These are phyloP conservation scores for Pulicaria dysenterica DNA, from an alignment of 129 eudicot genomes.

Conservation along the genomic window DNA sequence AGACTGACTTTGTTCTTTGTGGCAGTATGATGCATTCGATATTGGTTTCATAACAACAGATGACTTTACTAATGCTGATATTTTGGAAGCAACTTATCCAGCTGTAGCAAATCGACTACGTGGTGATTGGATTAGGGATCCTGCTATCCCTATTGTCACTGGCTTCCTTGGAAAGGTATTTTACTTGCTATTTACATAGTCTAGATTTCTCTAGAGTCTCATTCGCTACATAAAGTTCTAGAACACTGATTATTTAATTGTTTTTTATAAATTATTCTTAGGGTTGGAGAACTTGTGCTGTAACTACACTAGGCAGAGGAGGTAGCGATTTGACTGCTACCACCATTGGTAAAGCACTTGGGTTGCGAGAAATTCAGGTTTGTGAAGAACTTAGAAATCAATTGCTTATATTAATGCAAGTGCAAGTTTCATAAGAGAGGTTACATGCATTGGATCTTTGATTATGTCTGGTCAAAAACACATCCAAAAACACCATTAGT, in stretches of 20 bases:
- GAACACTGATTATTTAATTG: conserved; percentile 1
- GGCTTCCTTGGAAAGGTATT: conserved; percentile 96
- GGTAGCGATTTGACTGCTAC: conserved; percentile 88
- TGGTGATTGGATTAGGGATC: conserved; percentile 80
- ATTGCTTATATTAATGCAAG: background rate
- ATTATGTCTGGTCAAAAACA: background rate
- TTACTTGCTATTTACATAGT: conserved; percentile 3
- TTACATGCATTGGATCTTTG: background rate
- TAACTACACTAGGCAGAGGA: conserved; percentile 82
- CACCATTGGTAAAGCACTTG: conserved; percentile 80
- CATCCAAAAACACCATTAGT: background rate
- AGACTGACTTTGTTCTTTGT: conserved; percentile 16
- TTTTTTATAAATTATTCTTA: conserved; percentile 30
- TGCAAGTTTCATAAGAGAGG: background rate
- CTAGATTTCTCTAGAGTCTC: background rate
- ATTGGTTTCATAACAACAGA: conserved; percentile 90
- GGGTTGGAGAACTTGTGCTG: conserved; percentile 84
- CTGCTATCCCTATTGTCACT: conserved; percentile 88
- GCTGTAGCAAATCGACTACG: conserved; percentile 78
- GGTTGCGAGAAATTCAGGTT: conserved; percentile 78
- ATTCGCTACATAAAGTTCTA: background rate
- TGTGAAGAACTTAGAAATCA: background rate
- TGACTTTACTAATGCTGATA: conserved; percentile 96
- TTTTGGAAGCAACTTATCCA: conserved; percentile 91
- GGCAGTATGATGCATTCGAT: conserved; percentile 95